Evolutionary conservation across 345 rosid genomes (phyloP), one percentile per base, ranked within the genome.

Genomic region (Gossypium mustelinum): DNA sequence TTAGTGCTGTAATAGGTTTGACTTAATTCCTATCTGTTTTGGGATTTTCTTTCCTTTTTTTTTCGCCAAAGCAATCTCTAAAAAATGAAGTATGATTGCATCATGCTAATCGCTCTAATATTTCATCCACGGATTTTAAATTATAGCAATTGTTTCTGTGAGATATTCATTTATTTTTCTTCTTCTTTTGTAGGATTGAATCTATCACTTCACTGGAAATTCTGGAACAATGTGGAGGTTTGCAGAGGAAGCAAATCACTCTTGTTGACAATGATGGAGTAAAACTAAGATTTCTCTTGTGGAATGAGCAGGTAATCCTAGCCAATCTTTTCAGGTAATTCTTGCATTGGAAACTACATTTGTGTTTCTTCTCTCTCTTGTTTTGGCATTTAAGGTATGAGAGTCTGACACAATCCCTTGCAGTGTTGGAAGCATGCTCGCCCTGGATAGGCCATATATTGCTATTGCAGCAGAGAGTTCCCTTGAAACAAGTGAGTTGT

Each of bases 381-480:
- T 55, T 25, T 62, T 20, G 25, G 70, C n/a, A 45, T 43, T 43
- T n/a, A 45, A 29, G 41, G 41, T 34, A 34, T 34, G 41, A 34
- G 41, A 34, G 64, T 18, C 48, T 14, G 27, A 20, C 72, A 5
- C 75, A 65, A 58, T 67, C 74, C 47, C 27, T 74, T 84, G 80
- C 88, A 95, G 98, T 52, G 75, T 87, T 67, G 98, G 99, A 79
- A 91, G 97, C 78, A 79, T 85, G 89, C 89, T 95, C 77, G 99
- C 93, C 62, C 80, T 95, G 81, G 97, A 93, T 79, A 89, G 84
- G 68, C 99, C 99, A 75, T 95, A 86, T 81, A 79, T 93, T 74
- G 82, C 95, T 75, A 85, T 87, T 82, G 82, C 86, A 7, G 80
- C 65, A 43, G 91, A 85, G 72, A 86, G 86, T 77, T 84, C 79